These are phyloP conservation scores for Cystofilobasidium ferigula DNA, from an alignment of 768 basidiomycete genomes.

Conservation along the genomic window DNA sequence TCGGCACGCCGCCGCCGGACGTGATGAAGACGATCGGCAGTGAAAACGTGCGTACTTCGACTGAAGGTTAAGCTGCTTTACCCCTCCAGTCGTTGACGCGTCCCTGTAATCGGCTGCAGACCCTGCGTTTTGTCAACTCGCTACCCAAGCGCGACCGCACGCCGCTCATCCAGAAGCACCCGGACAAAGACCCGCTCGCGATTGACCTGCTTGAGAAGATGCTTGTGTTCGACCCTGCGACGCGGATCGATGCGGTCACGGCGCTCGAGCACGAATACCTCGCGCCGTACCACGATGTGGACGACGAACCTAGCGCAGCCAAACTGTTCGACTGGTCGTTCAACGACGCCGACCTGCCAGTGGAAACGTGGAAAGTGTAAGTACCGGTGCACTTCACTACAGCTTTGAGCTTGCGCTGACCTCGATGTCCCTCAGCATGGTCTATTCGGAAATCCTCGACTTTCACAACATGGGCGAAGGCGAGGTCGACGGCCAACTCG, in stretches of 20 bases:
- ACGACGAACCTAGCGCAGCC: slow-evolving; percentile 82
- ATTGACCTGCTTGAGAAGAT: slow-evolving; percentile 43
- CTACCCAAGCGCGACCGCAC: slow-evolving; percentile 74
- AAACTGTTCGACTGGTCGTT: slow-evolving; percentile 99
- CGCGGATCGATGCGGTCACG: slow-evolving; percentile 75
- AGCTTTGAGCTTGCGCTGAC: background rate
- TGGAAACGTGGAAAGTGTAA: slow-evolving; percentile 99
- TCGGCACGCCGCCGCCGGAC: slow-evolving; percentile 63
- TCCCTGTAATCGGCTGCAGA: too few species aligned
- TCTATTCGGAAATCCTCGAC: slow-evolving; percentile 91
- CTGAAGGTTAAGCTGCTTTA: too few species aligned
- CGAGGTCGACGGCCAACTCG: background rate
- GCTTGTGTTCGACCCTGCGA: slow-evolving; percentile 62
- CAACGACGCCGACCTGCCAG: slow-evolving; percentile 98
- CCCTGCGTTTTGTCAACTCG: slow-evolving; percentile 37
- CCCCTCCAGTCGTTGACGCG: too few species aligned
- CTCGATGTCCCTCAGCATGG: slow-evolving; percentile 49
- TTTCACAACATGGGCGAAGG: slow-evolving; percentile 1
- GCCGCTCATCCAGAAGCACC: slow-evolving; percentile 58
- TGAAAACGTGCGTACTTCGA: slow-evolving; percentile 44
- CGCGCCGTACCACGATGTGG: slow-evolving; percentile 92
- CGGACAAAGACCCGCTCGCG: slow-evolving; percentile 52
- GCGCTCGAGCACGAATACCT: slow-evolving; percentile 84
- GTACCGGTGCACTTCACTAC: too few species aligned
- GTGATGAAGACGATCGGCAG: slow-evolving; percentile 90